Evolutionary conservation across 768 basidiomycete species (phyloP), one percentile per base, ranked within the genome.

Genomic region (Phaeotremella fagi): DNA sequence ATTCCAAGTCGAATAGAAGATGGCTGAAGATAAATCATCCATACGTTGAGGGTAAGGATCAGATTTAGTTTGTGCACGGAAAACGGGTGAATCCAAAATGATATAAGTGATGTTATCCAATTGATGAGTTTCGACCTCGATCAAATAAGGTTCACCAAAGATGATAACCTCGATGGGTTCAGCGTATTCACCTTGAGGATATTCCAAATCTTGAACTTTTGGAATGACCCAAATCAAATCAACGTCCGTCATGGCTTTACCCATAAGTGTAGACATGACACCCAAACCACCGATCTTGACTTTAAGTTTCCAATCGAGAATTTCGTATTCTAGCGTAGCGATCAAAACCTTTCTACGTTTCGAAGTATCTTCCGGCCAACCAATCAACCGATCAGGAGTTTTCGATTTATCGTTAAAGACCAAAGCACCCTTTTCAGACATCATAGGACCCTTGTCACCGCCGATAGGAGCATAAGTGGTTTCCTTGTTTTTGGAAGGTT

Each of bases 1-100:
- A 68, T 95, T 95, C 91, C 91, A 95, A 16, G 91, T 91, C 45
- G 91, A 94, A 74, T 95, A 95, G 80, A 94, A 95, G 69, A 94
- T 94, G 36, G 91, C 91, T 9, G 91, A 94, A 61, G 86, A 87
- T 59, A 95, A 80, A 73, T 95, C 91, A 70, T 95, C 91, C 91
- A 95, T 95, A 64, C 91, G 88, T 66, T 89, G 86, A 26, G 91
- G 91, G 73, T 95, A 95, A 2, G 91, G 91, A 66, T 95, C 91
- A 0, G 91, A 80, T 75, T 94, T 95, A 15, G 91, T 92, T 75
- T 95, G 91, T 2, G 91, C 90, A 42, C 91, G 86, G 83, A 95
- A 95, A 22, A 95, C 91, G 38, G 91, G 91, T 61, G 86, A 88
- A 78, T 94, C 91, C 57, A 95, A 83, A 48, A 95, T 83, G 59